Conservation (phyloP, 2,329 filamentous ascomycete species). For the Clarireedia sp. region DNA sequence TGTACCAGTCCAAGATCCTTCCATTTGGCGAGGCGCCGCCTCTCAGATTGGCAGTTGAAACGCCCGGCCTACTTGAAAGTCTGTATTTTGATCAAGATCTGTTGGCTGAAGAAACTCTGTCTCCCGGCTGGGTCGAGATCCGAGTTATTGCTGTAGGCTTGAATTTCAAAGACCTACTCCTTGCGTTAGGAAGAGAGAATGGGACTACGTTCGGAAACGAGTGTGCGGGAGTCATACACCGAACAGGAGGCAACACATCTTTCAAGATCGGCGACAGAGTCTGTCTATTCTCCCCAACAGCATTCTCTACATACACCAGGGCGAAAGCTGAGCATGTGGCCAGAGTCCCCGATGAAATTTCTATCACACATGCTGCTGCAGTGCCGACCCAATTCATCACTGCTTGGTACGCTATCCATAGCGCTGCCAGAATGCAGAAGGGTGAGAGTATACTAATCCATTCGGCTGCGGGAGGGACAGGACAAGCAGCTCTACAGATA, state of each 20-base stretch:
- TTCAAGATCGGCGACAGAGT: constrained; percentile 14
- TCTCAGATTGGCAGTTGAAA: too few species aligned
- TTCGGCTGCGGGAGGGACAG: constrained; percentile 26
- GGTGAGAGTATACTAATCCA: constrained; percentile 30
- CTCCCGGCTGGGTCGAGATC: not conserved
- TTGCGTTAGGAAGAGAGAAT: constrained; percentile 1
- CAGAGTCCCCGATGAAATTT: constrained; percentile 1
- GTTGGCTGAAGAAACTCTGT: too few species aligned
- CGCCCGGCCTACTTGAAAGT: too few species aligned
- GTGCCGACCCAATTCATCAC: constrained; percentile 15
- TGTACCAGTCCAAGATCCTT: too few species aligned
- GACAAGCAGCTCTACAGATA: constrained; percentile 27
- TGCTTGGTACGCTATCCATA: constrained; percentile 15
- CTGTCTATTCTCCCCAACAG: not conserved
- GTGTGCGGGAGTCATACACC: constrained; percentile 11
- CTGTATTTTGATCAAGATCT: too few species aligned
- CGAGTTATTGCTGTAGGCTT: not conserved
- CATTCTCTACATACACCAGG: not conserved
- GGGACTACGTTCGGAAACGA: constrained; percentile 9
- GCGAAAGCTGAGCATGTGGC: not conserved
- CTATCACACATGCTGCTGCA: constrained; percentile 16
- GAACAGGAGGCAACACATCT: constrained; percentile 3
- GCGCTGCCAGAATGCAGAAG: constrained; percentile 11
- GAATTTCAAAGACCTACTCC: not conserved
- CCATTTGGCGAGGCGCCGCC: too few species aligned